Conservation (phyloP, 345 rosid species). For the Boechera retrofracta region DNA sequence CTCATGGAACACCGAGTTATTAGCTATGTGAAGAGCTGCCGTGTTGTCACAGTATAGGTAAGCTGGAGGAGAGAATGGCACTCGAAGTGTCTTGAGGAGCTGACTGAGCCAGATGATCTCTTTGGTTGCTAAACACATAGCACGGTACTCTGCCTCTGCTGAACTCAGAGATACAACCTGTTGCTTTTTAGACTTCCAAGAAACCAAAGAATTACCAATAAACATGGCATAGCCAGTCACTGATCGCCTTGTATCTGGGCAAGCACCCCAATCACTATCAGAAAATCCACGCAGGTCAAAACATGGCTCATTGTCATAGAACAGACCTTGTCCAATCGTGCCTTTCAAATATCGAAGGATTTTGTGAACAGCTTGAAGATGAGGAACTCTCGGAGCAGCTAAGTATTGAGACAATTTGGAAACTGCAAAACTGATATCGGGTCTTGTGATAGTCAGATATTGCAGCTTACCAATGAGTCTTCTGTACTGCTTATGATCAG, state of each 20-base stretch:
- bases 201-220: neutral
- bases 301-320: neutral
- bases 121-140: neutral
- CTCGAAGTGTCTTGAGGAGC: too few relatives aligned
- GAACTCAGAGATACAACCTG: rapidly evolving
- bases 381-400: neutral
- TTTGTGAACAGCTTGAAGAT: neutral
- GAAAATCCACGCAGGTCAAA: neutral
- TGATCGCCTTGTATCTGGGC: neutral
- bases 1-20: neutral
- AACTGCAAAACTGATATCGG: neutral
- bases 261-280: neutral
- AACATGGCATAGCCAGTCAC: neutral
- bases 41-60: too few relatives aligned
- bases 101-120: neutral
- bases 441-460: neutral
- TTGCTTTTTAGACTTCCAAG: neutral
- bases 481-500: rapidly evolving
- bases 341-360: neutral
- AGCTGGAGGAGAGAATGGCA: too few relatives aligned
- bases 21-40: neutral
- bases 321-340: neutral
- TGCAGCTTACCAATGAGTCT: neutral
- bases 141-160: neutral
- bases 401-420: neutral